Evolutionary conservation across 352 stramenopile genomes (phyloP), one percentile per base, ranked within the genome.

Genomic region (Phytophthora cactorum): DNA sequence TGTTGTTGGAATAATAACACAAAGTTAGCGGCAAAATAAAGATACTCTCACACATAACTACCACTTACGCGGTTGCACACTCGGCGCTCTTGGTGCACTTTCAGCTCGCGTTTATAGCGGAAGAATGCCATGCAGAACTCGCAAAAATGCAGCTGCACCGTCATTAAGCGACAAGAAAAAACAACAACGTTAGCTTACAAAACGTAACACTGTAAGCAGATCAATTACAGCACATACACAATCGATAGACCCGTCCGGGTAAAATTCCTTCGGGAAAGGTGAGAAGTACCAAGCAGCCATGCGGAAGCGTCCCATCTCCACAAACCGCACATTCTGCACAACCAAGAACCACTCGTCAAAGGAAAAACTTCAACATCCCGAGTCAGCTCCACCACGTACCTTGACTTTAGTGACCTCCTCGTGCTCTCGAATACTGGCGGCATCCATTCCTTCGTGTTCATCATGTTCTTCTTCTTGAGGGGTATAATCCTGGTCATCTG

Each of bases 211-310:
- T 14, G n/a, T 5, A 22, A 22, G 22, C 52, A 32, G 8, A 8
- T 46, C 11, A 31, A 12, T 43, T 11, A 28, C 12, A 44, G 29
- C 29, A 76, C 81, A 41, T 80, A 96, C 86, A 62, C 88, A 93
- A 66, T 96, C 86, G 25, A 93, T 90, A 36, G 84, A 84, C 36
- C 89, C 90, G 38, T 93, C 86, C 0, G 86, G 87, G 52, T 98
- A 94, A 63, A 94, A 91, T 75, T 99, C 96, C 66, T 99, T 99
- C 2, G 97, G 97, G 58, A 99, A 97, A 10, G 97, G 97, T 25
- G 92, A 98, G 72, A 99, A 99, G 76, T 99, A 99, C 96, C 96
- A 99, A 17, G 92, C 96, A 45, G 96, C 92, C 92, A 98, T 98
- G 63, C 92, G 93, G 79, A 89, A 93, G 46, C 86, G 82, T 5